phyloP scores from a whole-genome alignment of 176 grass and related monocot species.

The Carex pumila region DNA sequence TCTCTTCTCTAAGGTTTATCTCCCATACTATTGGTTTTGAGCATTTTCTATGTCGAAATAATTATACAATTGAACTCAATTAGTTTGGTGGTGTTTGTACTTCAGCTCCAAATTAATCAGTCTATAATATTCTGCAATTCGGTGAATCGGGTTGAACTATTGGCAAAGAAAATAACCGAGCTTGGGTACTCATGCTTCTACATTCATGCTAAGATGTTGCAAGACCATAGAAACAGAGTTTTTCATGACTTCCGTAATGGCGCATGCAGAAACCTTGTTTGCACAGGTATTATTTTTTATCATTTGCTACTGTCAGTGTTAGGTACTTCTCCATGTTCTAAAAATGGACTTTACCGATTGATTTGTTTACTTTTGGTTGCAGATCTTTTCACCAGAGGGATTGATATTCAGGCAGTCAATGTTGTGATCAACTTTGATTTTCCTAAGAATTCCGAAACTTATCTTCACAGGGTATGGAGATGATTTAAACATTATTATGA shows the following conservation, averaged over 20 bases:
- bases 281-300: constrained; percentile 57
- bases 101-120: constrained; percentile 97
- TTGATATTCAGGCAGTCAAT: constrained; percentile 99
- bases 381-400: constrained; percentile 97
- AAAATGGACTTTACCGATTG: background rate
- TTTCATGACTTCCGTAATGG: constrained; percentile 98
- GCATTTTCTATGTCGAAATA: background rate
- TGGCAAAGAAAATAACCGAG: constrained; percentile 96
- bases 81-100: constrained; percentile 10
- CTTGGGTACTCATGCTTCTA: constrained; percentile 96
- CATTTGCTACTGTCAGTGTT: constrained; percentile 2
- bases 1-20: constrained; percentile 74
- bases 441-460: constrained; percentile 79
- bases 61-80: constrained; percentile 6
- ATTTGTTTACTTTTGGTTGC: constrained; percentile 10
- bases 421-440: constrained; percentile 99
- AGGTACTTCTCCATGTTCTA: constrained; percentile 5
- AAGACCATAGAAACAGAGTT: constrained; percentile 89
- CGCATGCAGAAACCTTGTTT: constrained; percentile 93
- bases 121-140: constrained; percentile 98
- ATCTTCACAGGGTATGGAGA: constrained; percentile 88
- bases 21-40: background rate
- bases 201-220: constrained; percentile 98
- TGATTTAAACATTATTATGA: background rate
- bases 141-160: constrained; percentile 86